These are phyloP conservation scores for Wallacemonas rigidus DNA, from an alignment of 208 protist genomes.

Conservation along the genomic window DNA sequence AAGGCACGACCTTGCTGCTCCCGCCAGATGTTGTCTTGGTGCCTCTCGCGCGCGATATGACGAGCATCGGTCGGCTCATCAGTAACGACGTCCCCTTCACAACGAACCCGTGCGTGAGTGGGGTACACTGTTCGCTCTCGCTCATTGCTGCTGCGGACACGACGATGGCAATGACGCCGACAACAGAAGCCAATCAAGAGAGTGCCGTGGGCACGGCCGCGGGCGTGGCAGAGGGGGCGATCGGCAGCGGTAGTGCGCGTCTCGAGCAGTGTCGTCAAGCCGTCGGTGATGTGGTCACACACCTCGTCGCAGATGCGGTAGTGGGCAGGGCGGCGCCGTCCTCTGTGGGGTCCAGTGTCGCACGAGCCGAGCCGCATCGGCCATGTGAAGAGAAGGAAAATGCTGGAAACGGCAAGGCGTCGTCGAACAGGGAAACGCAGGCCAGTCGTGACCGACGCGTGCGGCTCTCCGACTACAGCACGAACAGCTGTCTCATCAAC, in stretches of 20 bases:
- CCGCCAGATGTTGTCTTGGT: conserved; percentile 23
- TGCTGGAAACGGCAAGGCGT: too few species aligned
- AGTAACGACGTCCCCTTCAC: conserved; percentile 40
- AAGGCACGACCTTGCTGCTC: not conserved
- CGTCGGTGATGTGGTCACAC: not conserved
- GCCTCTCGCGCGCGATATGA: conserved; percentile 27
- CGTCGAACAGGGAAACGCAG: not conserved
- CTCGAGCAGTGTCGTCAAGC: not conserved
- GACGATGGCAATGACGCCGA: not conserved
- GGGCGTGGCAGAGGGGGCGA: not conserved
- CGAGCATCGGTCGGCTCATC: conserved; percentile 39
- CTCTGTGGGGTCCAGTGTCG: too few species aligned
- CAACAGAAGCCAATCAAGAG: not conserved
- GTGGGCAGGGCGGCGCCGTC: not conserved
- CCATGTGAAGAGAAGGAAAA: too few species aligned
- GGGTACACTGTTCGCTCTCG: conserved; percentile 42
- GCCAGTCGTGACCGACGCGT: conserved; percentile 7
- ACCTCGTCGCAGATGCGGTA: conserved; percentile 1
- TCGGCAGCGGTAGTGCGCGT: not conserved
- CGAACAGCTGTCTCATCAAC: conserved; percentile 53
- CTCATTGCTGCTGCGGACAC: conserved; percentile 16
- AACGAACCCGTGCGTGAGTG: conserved; percentile 56
- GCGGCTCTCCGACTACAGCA: conserved; percentile 55
- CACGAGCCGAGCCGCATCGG: too few species aligned
- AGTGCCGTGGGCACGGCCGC: not conserved